Percentiles rank a stretch among this genome's conserved stretches.
phyloP scores from a whole-genome alignment of 2,329 filamentous ascomycete genomes.

The Fusarium bulbicola region DNA sequence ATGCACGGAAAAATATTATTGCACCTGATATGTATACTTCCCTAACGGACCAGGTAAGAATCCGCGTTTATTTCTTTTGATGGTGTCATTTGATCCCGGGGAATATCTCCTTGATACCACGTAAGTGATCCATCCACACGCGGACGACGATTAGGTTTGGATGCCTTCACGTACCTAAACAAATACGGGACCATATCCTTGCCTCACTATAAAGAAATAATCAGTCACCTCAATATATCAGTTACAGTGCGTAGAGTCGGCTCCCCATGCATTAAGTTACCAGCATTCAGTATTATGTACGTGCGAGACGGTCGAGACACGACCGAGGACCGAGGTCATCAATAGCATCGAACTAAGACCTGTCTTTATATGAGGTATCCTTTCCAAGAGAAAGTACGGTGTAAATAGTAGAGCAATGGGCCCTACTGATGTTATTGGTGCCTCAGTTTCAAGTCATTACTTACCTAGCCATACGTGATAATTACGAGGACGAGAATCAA shows the following conservation, averaged over 20 bases:
- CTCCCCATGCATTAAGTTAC: slow-evolving; percentile 1
- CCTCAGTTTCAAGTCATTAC: slow-evolving; percentile 9
- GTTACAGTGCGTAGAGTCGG: neutral
- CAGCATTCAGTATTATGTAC: slow-evolving; percentile 1
- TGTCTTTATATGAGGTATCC: neutral
- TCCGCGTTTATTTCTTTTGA: neutral
- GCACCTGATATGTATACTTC: slow-evolving; percentile 3
- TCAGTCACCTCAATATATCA: neutral
- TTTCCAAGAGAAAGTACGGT: neutral
- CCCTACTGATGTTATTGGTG: slow-evolving; percentile 14
- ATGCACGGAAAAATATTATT: slow-evolving; percentile 21
- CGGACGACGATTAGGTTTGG: neutral
- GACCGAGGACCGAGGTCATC: neutral
- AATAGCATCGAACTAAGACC: neutral
- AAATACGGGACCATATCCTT: neutral
- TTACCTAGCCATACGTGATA: slow-evolving; percentile 16
- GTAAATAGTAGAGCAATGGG: neutral
- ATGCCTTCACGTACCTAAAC: neutral
- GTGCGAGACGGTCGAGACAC: neutral
- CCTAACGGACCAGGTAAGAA: slow-evolving; percentile 1
- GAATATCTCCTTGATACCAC: slow-evolving; percentile 22
- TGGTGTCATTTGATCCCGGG: slow-evolving; percentile 14
- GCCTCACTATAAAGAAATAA: neutral
- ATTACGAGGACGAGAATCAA: neutral
- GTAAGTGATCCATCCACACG: neutral